Conservation (phyloP, 768 basidiomycete species). For the Mycena rosella region DNA sequence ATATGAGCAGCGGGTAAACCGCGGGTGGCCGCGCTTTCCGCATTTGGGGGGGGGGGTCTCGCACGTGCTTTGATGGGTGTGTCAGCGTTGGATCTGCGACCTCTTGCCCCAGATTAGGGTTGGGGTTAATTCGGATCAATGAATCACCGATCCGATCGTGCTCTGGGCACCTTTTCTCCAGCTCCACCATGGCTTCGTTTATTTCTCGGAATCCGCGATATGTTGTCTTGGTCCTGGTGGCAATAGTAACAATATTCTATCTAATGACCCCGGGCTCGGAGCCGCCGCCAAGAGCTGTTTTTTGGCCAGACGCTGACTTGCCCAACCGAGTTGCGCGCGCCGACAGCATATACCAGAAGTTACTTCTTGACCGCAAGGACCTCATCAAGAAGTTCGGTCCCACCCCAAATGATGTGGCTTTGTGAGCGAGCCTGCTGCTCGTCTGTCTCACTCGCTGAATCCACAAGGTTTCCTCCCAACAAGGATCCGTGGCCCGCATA, state of each 20-base stretch:
- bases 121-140: too few species aligned
- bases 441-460: slow-evolving; percentile 23
- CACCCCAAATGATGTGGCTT: slow-evolving; percentile 58
- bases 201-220: slow-evolving; percentile 74
- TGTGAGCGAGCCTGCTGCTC: slow-evolving; percentile 49
- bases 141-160: too few species aligned
- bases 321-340: slow-evolving; percentile 57
- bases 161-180: too few species aligned
- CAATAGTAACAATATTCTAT: slow-evolving; percentile 60
- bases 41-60: too few species aligned
- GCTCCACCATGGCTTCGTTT: slow-evolving; percentile 5
- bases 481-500: slow-evolving; percentile 70
- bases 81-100: too few species aligned
- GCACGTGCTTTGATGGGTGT: too few species aligned
- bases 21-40: too few species aligned
- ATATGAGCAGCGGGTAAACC: too few species aligned
- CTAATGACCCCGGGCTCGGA: slow-evolving; percentile 53
- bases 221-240: slow-evolving; percentile 54
- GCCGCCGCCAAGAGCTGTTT: slow-evolving; percentile 14
- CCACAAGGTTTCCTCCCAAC: slow-evolving; percentile 63
- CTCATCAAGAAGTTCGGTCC: slow-evolving; percentile 70
- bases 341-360: slow-evolving; percentile 61
- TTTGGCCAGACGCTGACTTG: slow-evolving; percentile 50
- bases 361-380: slow-evolving; percentile 53
- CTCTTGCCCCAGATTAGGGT: too few species aligned